Conservation (phyloP, 2,329 filamentous ascomycete species). For the Microthyrium microscopicum region DNA sequence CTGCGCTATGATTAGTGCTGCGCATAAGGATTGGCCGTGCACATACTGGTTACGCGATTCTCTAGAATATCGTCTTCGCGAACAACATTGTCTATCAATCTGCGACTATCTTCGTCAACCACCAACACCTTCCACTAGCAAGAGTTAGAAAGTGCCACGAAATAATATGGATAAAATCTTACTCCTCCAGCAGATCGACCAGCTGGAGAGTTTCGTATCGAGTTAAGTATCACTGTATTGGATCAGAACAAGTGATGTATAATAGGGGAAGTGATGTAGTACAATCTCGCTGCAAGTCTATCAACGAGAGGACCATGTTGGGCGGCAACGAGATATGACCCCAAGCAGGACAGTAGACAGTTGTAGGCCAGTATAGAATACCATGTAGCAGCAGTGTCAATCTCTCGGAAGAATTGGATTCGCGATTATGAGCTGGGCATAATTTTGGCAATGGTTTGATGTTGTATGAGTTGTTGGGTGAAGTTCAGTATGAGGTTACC, state of each 20-base stretch:
- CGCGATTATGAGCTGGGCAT: no score
- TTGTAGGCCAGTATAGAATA: no score
- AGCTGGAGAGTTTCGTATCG: slow-evolving; percentile 66
- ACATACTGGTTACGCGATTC: slow-evolving; percentile 82
- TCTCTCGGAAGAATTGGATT: no score
- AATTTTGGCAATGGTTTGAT: no score
- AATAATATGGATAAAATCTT: slow-evolving; percentile 26
- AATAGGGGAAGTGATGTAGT: not conserved
- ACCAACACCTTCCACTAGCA: slow-evolving; percentile 89
- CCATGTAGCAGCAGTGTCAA: no score
- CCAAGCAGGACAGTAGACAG: no score
- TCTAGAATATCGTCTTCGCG: slow-evolving; percentile 96
- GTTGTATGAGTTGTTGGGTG: no score
- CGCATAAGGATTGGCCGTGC: slow-evolving; percentile 1
- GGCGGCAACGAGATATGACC: no score
- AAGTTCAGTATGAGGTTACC: no score
- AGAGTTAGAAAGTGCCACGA: not conserved
- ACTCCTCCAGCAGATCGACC: slow-evolving; percentile 64
- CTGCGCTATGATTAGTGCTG: slow-evolving; percentile 27
- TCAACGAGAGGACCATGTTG: slow-evolving; percentile 42
- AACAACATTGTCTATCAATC: slow-evolving; percentile 76
- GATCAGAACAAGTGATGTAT: not conserved
- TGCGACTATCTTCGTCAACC: slow-evolving; percentile 67
- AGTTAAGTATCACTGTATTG: slow-evolving; percentile 48
- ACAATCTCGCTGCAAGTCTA: slow-evolving; percentile 71